Base-by-base conservation (phyloP, 1,139 yeast species). In the Kurtzmaniella natalensis region DNA sequence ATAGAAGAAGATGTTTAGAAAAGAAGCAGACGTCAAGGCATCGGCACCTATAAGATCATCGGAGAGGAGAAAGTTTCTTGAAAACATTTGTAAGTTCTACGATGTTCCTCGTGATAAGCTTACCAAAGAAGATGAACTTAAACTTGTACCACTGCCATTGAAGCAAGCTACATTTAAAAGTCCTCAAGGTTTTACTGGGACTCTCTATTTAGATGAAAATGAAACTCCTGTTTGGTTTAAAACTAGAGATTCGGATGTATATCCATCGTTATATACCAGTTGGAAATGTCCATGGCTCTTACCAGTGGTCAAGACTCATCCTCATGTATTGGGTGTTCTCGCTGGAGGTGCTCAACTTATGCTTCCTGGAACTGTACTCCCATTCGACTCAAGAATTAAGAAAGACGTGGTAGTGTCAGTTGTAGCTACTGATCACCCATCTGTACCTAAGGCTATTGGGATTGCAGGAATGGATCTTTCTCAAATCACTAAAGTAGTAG, bases 341-440 rank as follows among this genome's bases (percentile, higher is more conserved):
- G 63, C 69, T 24, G 77, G 75, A 40, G 96, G 96, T 7, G 96
- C 97, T 0, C 82, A 89, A 53, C 65, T 92, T 47, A 89, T 92
- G 96, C 66, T 85, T 23, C 94, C 95, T 1, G 98, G 98, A 0
- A 78, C 92, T 3, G 65, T 84, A 5, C 84, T 87, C 0, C 95
- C 95, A 0, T 81, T 83, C 48, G 87, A 82, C 31, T 33, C 45
- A 0, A 39, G 67, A 27, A 51, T 76, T 4, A 49, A 46, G 2
- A 59, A 58, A 34, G 89, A 81, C 1, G 48, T 70, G 0, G 53
- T 81, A n/a, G 95, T 86, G 13, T 95, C 85, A 0, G 69, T 92
- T 23, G 85, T 80, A 0, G 74, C 76, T 40, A 64, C 67, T 24
- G 64, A 70, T n/a, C 51, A 65, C 17, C 94, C 95, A 0, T 56